Base-by-base conservation (phyloP, 225 moss, liverwort and hornwort genomes). In the Sphagnum tenellum region DNA sequence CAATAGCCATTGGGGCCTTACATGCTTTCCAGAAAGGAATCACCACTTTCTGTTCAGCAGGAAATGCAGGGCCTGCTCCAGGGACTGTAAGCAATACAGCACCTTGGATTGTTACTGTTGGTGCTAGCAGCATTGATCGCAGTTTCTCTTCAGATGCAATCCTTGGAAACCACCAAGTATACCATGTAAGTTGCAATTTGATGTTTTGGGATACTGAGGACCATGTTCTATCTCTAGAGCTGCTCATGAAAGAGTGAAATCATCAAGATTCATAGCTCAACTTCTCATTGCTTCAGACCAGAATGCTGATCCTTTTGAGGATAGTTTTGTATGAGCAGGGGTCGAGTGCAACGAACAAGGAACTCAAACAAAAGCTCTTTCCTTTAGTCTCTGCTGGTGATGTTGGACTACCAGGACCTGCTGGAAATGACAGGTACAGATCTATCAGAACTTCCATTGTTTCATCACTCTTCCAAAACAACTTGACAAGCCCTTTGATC, bases 1-100 rank as follows among this genome's bases (percentile, higher is more conserved):
- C 77, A 50, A 74, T 94, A 13, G 81, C 91, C 12, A 72, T 91
- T 5, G 94, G 87, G 2, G 72, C 89, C 44, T 91, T 91, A 62
- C 81, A 88, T 6, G 91, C 91, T 3, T 5, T 73, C 49, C 70
- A 72, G 50, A 61, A 74, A 9, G 82, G 11, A 50, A 44, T 50
- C 64, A 4, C 4, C 9, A 56, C 14, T 56, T 3, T 11, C 56
- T 13, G 4, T 7, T 13, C 56, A 0, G 89, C 94, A 8, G 94
- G 91, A 5, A 91, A 94, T 46, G 63, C 71, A 2, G 94, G 94
- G 44, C 94, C 94, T 1, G 10, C 29, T 10, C 52, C 77, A 2
- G 83, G 77, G 3, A 70, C 83, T 1, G 89, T 91, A 44, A 73
- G 73, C 1, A 94, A 94, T 63, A 78, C 86, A 12, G 85, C 82